Percentiles rank a stretch among this genome's conserved stretches.
These are phyloP conservation scores for Coprinopsis cinerea DNA, from an alignment of 768 basidiomycete species.

Conservation along the genomic window DNA sequence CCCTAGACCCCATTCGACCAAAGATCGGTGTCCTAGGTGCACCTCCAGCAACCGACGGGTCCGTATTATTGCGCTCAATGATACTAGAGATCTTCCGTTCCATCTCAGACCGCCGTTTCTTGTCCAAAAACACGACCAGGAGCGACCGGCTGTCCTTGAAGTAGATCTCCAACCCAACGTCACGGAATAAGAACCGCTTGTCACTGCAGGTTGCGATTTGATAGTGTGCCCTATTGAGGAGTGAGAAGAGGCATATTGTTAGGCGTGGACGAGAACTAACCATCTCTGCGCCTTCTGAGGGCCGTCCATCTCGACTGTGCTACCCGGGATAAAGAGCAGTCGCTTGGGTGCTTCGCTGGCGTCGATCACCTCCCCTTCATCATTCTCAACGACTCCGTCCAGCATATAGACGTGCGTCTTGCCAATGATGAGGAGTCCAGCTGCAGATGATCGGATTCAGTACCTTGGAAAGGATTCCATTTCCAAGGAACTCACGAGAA, in stretches of 20 bases:
- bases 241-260: slow-evolving; percentile 6
- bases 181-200: slow-evolving; percentile 83
- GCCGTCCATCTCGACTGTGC: slow-evolving; percentile 72
- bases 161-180: slow-evolving; percentile 94
- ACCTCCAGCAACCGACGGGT: slow-evolving; percentile 42
- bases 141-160: slow-evolving; percentile 89
- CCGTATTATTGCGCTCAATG: slow-evolving; percentile 34
- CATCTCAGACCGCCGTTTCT: slow-evolving; percentile 54
- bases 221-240: slow-evolving; percentile 56
- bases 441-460: too few species aligned
- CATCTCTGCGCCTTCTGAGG: slow-evolving; percentile 79
- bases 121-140: slow-evolving; percentile 74
- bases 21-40: slow-evolving; percentile 51
- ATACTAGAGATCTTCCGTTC: slow-evolving; percentile 48
- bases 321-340: slow-evolving; percentile 80
- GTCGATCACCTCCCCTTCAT: slow-evolving; percentile 85
- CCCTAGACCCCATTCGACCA: slow-evolving; percentile 45
- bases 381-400: slow-evolving; percentile 82
- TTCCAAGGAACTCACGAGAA: slow-evolving; percentile 55
- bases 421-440: slow-evolving; percentile 85
- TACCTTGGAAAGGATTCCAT: too few species aligned
- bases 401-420: slow-evolving; percentile 83
- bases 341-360: slow-evolving; percentile 79
- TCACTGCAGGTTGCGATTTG: slow-evolving; percentile 76
- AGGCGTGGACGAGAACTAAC: slow-evolving; percentile 32